Conservation (phyloP, 2,329 filamentous ascomycete species). For the Beauveria sp. region DNA sequence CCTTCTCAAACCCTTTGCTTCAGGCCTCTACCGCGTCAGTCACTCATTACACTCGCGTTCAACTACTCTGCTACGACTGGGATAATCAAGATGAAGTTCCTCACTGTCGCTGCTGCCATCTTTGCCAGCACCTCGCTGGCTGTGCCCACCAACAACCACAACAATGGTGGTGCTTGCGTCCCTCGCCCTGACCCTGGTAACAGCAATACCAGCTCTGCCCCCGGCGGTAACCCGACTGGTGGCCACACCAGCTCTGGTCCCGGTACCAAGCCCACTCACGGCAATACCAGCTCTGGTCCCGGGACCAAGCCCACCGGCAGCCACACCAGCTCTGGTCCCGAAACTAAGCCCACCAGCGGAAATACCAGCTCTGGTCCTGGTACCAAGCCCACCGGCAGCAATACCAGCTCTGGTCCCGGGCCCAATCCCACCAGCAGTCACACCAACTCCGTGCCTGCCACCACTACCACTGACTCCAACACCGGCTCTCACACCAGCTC, state of each 20-base stretch:
- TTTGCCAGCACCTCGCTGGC: slow-evolving; percentile 12
- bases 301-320: neutral
- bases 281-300: neutral
- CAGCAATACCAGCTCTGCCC: neutral
- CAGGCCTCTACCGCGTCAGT: slow-evolving; percentile 1
- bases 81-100: slow-evolving; percentile 16
- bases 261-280: neutral
- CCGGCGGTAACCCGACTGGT: neutral
- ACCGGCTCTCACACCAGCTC: neutral
- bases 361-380: neutral
- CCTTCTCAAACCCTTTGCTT: neutral
- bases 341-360: neutral
- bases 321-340: neutral
- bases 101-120: slow-evolving; percentile 13
- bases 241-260: neutral
- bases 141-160: slow-evolving; percentile 11
- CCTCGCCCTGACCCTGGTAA: neutral
- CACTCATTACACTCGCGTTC: neutral
- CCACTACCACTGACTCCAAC: neutral
- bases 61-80: neutral
- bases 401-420: neutral
- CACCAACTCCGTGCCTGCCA: neutral
- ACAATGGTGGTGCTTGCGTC: neutral
- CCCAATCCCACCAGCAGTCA: neutral
- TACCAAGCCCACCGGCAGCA: neutral